A percentile compares a stretch with the other conserved stretches of the same genome.
Evolutionary conservation across 202 grass and related monocot species (phyloP).

Genomic region (Bolboschoenoplectus hybrid): DNA sequence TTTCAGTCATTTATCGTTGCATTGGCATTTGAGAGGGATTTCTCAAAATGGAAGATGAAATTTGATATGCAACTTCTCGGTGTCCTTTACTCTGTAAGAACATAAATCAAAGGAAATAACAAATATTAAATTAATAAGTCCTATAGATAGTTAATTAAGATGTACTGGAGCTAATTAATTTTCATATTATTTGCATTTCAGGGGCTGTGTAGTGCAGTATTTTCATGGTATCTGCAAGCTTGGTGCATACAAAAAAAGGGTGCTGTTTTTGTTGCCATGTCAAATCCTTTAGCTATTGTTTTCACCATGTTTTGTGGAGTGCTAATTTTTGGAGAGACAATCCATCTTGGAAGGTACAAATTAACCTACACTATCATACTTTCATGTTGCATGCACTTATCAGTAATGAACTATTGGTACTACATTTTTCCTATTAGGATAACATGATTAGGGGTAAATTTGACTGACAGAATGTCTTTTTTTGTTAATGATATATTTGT

Average conservation of each 20-base stretch:
- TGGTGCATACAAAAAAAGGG: conserved; percentile 75
- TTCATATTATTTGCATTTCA: conserved; percentile 13
- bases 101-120: neutral
- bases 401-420: too few relatives aligned
- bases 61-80: conserved; percentile 51
- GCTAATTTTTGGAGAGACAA: conserved; percentile 61
- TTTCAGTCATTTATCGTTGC: conserved; percentile 62
- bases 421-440: too few relatives aligned
- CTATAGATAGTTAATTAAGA: neutral
- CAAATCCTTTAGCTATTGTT: conserved; percentile 53
- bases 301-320: conserved; percentile 70
- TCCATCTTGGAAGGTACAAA: conserved; percentile 58
- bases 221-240: conserved; percentile 74
- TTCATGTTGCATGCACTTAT: too few relatives aligned
- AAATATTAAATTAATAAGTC: neutral
- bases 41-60: conserved; percentile 70
- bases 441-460: too few relatives aligned
- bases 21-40: conserved; percentile 61
- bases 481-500: neutral
- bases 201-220: conserved; percentile 53
- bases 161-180: neutral
- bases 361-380: too few relatives aligned
- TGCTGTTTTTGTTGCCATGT: conserved; percentile 73
- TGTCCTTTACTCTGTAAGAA: conserved; percentile 65
- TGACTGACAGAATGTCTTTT: too few relatives aligned